Conservation (phyloP, 768 basidiomycete genomes). For the Auricularia heimuer region DNA sequence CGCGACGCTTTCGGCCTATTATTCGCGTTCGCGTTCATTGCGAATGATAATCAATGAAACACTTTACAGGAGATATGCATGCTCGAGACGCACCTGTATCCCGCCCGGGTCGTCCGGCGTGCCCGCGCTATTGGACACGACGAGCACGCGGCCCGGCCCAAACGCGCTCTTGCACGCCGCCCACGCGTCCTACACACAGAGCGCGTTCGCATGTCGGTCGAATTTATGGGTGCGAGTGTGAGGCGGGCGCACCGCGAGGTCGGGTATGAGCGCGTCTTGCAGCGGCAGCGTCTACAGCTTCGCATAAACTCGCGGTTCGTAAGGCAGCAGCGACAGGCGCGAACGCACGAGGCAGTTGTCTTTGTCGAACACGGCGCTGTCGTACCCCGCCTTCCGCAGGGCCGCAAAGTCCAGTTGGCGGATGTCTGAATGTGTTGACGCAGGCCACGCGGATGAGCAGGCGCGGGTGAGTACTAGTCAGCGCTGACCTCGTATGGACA, state of each 20-base stretch:
- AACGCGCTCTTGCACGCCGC: conserved; percentile 59
- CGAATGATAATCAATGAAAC: neutral
- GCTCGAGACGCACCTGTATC: conserved; percentile 53
- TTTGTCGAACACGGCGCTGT: conserved; percentile 92
- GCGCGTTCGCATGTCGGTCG: neutral
- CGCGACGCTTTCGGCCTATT: conserved; percentile 78
- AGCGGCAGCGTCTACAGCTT: conserved; percentile 67
- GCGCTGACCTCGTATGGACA: neutral
- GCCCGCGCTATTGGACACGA: conserved; percentile 94
- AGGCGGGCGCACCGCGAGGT: conserved; percentile 32
- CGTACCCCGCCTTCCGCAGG: conserved; percentile 66
- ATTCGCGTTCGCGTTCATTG: no score
- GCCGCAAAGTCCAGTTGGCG: conserved; percentile 72
- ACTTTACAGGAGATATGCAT: neutral
- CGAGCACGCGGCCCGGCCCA: conserved; percentile 67
- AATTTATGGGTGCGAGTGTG: neutral
- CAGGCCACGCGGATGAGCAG: no score
- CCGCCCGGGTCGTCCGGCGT: conserved; percentile 65
- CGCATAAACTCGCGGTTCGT: no score
- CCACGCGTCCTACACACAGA: conserved; percentile 57
- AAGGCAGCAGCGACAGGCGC: neutral
- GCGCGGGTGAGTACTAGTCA: no score
- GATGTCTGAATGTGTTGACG: conserved; percentile 50
- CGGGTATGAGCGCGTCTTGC: conserved; percentile 64
- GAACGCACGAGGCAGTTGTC: conserved; percentile 83